Conservation (phyloP, 345 rosid genomes). For the Barbarea vulgaris region DNA sequence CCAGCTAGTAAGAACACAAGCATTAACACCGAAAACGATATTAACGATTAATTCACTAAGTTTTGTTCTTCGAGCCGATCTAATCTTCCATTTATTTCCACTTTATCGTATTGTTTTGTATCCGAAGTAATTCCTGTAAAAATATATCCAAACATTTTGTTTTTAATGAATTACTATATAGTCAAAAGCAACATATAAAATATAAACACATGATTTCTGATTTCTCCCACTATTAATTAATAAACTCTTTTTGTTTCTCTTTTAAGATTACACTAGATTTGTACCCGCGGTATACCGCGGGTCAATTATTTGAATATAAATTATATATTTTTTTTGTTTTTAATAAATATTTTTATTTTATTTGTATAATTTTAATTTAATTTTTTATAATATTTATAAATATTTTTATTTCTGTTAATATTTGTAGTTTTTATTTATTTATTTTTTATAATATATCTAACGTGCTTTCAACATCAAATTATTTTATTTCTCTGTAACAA, state of each 20-base stretch:
- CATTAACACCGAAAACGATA: constrained; percentile 75
- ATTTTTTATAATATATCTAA: too few species aligned
- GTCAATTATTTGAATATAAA: too few species aligned
- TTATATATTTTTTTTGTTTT: too few species aligned
- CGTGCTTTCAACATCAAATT: too few species aligned
- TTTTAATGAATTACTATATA: background rate
- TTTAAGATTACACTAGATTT: too few species aligned
- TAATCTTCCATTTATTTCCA: constrained; percentile 50
- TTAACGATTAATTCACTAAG: constrained; percentile 60
- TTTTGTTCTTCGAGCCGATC: constrained; percentile 67
- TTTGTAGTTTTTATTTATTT: too few species aligned
- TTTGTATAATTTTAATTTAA: too few species aligned
- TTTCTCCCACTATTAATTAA: constrained; percentile 5
- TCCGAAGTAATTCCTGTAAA: constrained; percentile 69
- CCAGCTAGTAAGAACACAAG: constrained; percentile 80
- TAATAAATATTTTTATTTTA: too few species aligned
- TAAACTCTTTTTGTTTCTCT: constrained; percentile 2
- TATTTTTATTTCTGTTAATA: too few species aligned
- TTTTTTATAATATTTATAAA: too few species aligned
- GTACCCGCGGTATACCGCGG: too few species aligned
- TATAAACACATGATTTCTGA: constrained; percentile 12
- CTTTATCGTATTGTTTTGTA: constrained; percentile 56
- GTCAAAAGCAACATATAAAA: background rate
- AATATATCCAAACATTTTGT: background rate
- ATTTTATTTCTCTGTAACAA: too few species aligned